Evolutionary conservation across 305 asterid species (phyloP), one percentile per base, ranked within the genome.

Genomic region (Fraxinus dipetala): DNA sequence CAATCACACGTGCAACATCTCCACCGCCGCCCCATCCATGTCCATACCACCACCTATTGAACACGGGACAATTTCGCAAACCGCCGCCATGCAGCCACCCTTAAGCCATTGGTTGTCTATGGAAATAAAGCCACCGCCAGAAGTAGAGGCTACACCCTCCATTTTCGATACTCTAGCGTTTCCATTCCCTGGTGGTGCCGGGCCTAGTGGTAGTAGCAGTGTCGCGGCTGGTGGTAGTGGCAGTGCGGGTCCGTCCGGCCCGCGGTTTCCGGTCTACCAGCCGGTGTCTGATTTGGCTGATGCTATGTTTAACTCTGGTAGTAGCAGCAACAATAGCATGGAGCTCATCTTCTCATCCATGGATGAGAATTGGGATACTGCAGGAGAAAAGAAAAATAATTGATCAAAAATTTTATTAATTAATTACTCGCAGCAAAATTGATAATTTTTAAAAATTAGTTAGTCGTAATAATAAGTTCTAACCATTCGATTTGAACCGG

Each of bases 221-320:
- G 79, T 11, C 20, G 67, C 31, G 5, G 70, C 40, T 10, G 73
- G 77, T 26, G 73, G 75, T n/a, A 24, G 84, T 45, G 72, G 86
- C 6, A 85, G 80, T 0, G 89, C 86, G 0, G 90, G 88, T 28
- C 82, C 91, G 13, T 81, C 88, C 31, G 26, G 83, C 54, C 67
- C 75, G 6, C 65, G 83, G 43, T 80, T 61, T 22, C 73, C 85
- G 0, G 95, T 92, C 4, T 89, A 82, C 81, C 91, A 85, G 54
- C 92, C 90, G 26, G 97, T 94, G 89, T 90, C 90, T 35, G 94
- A 92, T 63, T 85, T 95, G 97, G 98, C 97, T 0, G 97, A 93
- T 34, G 92, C 85, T 4, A 92, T 95, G 96, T 95, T 95, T 61
- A 95, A 95, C 81, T 92, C 98, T 4, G 93, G 92, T 14, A 94